These are phyloP conservation scores for Rutidosis leptorrhynchoides DNA, from an alignment of 129 eudicot species.

Conservation along the genomic window DNA sequence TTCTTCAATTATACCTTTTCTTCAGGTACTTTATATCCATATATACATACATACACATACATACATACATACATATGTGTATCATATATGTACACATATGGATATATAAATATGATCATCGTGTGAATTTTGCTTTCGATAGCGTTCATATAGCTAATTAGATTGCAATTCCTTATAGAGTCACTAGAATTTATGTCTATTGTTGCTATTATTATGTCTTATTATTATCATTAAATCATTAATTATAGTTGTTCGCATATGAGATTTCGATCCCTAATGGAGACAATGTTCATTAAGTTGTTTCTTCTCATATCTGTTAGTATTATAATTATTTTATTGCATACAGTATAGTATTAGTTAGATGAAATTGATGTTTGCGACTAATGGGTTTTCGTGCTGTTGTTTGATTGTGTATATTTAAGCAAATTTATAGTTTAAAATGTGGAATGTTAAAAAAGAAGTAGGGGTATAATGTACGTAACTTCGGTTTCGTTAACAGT, in stretches of 20 bases:
- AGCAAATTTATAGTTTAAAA: background rate
- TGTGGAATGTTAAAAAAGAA: background rate
- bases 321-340: background rate
- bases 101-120: background rate
- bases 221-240: background rate
- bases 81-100: background rate
- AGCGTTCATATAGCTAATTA: conserved; percentile 8
- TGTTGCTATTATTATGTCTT: background rate
- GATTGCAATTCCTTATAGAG: background rate
- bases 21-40: conserved; percentile 23
- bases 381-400: background rate
- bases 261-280: background rate
- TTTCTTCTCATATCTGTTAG: background rate
- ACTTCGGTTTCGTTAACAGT: background rate
- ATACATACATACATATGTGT: background rate
- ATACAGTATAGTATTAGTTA: background rate
- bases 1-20: conserved; percentile 10
- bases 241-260: background rate
- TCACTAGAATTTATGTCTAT: background rate
- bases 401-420: background rate
- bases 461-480: background rate
- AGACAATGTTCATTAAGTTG: conserved; percentile 17
- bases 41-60: background rate
- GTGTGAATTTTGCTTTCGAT: conserved; percentile 13
- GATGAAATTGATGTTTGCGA: background rate